These are phyloP conservation scores for Cladophialophora chaetospira DNA, from an alignment of 2,329 filamentous ascomycete genomes.

Conservation along the genomic window DNA sequence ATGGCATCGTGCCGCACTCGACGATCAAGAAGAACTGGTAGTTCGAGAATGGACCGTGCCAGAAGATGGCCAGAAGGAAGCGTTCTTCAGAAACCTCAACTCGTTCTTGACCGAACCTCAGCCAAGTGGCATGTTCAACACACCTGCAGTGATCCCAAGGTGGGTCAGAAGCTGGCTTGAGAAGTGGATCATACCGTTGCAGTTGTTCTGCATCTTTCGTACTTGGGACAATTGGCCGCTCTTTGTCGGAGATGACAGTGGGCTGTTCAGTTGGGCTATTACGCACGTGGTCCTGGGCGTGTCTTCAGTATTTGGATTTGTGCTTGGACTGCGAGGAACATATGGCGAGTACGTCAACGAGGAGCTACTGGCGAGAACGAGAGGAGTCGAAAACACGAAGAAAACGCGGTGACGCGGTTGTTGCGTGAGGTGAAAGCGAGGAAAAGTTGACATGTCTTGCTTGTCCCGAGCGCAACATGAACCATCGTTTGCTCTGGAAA, in stretches of 20 bases:
- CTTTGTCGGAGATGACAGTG: conserved; percentile 18
- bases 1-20: conserved; percentile 44
- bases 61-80: conserved; percentile 47
- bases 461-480: no score
- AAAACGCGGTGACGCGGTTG: not conserved
- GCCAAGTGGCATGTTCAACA: conserved; percentile 16
- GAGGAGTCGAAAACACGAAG: not conserved
- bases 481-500: no score
- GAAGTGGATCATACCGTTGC: conserved; percentile 19
- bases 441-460: not conserved
- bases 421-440: not conserved
- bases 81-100: conserved; percentile 57
- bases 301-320: conserved; percentile 8
- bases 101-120: conserved; percentile 26
- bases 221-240: conserved; percentile 27
- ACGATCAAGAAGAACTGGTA: conserved; percentile 40
- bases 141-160: not conserved
- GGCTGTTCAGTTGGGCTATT: conserved; percentile 18
- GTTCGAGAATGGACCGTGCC: conserved; percentile 54
- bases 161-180: conserved; percentile 15
- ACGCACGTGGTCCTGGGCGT: conserved; percentile 19
- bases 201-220: conserved; percentile 23
- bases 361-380: not conserved
- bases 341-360: conserved; percentile 20
- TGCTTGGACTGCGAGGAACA: conserved; percentile 18